Conservation (phyloP, 345 rosid species). For the Gossypium raimondii region DNA sequence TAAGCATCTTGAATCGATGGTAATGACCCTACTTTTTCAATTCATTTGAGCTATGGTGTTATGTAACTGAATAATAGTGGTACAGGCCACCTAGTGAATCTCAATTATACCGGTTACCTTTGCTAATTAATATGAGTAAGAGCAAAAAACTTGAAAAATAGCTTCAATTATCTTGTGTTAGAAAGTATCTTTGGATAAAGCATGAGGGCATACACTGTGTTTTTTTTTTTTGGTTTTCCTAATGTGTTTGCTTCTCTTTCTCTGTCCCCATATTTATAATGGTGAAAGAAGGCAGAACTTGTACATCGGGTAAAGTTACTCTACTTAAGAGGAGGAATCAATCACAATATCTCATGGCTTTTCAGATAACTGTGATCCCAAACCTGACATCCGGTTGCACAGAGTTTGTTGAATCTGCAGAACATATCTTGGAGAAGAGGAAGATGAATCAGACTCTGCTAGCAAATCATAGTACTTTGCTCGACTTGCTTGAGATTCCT, state of each 20-base stretch:
- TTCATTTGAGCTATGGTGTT: background rate
- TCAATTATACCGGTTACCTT: too few relatives aligned
- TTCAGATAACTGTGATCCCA: slow-evolving; percentile 75
- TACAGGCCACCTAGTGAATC: too few relatives aligned
- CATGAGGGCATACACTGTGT: background rate
- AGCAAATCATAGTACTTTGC: slow-evolving; percentile 83
- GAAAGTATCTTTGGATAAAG: background rate
- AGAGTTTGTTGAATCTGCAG: slow-evolving; percentile 81
- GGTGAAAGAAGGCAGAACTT: slow-evolving; percentile 1
- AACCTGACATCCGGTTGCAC: slow-evolving; percentile 84
- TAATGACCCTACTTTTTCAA: slow-evolving; percentile 21
- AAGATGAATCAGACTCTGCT: slow-evolving; percentile 90
- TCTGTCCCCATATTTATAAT: background rate
- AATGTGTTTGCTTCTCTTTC: background rate
- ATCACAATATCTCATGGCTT: background rate
- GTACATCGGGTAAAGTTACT: background rate
- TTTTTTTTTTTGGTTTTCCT: too few relatives aligned
- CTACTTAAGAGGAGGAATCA: slow-evolving; percentile 16
- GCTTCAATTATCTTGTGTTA: background rate
- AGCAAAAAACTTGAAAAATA: background rate
- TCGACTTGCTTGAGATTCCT: slow-evolving; percentile 98
- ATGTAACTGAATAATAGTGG: too few relatives aligned
- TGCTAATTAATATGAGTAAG: background rate
- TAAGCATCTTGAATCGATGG: slow-evolving; percentile 86
- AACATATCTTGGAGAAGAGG: slow-evolving; percentile 81